A percentile compares a stretch with the other conserved stretches of the same genome.
These are phyloP conservation scores for Fusarium sp. DNA, from an alignment of 2,329 filamentous ascomycete species.

Conservation along the genomic window DNA sequence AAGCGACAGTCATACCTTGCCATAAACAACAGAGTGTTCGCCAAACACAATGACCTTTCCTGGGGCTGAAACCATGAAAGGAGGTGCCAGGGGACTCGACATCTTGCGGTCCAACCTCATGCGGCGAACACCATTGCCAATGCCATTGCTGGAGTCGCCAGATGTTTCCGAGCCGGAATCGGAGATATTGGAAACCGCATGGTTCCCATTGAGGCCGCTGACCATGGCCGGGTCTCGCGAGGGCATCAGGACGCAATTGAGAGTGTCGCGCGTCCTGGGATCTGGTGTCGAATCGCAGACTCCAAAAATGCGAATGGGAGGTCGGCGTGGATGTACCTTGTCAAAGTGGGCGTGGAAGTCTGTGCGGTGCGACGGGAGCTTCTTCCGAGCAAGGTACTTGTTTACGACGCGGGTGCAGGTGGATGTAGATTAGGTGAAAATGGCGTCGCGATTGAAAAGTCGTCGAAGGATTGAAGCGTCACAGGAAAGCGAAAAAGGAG, in stretches of 20 bases:
- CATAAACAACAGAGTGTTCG: constrained; percentile 97
- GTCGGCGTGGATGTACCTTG: constrained; percentile 35
- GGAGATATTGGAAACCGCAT: constrained; percentile 41
- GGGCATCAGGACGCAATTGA: constrained; percentile 38
- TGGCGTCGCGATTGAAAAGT: constrained; percentile 12
- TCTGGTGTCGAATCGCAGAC: constrained; percentile 24
- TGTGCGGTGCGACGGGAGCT: constrained; percentile 13
- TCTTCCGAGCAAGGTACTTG: constrained; percentile 8
- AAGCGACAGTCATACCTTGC: constrained; percentile 74
- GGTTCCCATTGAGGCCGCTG: constrained; percentile 43
- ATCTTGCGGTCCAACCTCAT: constrained; percentile 67
- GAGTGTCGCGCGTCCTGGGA: constrained; percentile 28
- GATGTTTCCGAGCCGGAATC: constrained; percentile 48
- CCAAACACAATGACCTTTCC: constrained; percentile 99
- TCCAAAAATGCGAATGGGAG: constrained; percentile 20
- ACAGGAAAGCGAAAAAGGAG: constrained; percentile 21
- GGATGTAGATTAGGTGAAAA: constrained; percentile 19
- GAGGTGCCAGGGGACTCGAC: constrained; percentile 80
- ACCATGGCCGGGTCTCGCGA: constrained; percentile 42
- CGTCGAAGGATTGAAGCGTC: constrained; percentile 1
- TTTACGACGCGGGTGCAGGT: not conserved
- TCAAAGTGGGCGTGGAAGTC: constrained; percentile 24
- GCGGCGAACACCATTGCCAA: constrained; percentile 53
- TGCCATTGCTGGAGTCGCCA: constrained; percentile 53
- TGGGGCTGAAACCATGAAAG: constrained; percentile 98